Evolutionary conservation across 768 basidiomycete genomes (phyloP).

Genomic region (Cystobasidium tubakii): DNA sequence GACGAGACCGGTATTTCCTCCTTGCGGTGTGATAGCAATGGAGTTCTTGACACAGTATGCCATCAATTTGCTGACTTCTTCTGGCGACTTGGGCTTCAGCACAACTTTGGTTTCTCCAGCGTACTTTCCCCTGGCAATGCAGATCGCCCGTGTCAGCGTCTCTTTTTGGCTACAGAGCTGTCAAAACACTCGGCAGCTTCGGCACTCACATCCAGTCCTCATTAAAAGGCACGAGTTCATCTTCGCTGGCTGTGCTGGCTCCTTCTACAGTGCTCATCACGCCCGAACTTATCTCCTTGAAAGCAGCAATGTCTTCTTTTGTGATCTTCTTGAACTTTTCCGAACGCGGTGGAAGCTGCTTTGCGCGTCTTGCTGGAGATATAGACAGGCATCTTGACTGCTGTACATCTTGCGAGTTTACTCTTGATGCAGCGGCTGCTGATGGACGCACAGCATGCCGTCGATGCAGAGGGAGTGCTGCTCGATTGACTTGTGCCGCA

Average conservation of each 20-base stretch:
- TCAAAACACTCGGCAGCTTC: background rate
- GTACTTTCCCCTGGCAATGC: slow-evolving; percentile 74
- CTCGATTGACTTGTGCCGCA: background rate
- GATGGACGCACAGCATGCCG: background rate
- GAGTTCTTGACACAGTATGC: slow-evolving; percentile 73
- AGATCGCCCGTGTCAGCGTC: background rate
- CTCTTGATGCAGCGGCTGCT: background rate
- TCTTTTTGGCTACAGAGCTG: too few relatives aligned
- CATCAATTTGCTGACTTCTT: slow-evolving; percentile 81
- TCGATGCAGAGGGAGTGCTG: background rate
- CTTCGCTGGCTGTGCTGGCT: slow-evolving; percentile 19
- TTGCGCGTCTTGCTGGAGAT: slow-evolving; percentile 18
- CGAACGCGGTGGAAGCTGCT: slow-evolving; percentile 16
- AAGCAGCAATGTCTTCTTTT: slow-evolving; percentile 32
- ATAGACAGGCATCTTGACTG: slow-evolving; percentile 1
- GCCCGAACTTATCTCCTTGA: slow-evolving; percentile 33
- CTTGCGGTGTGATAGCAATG: slow-evolving; percentile 92
- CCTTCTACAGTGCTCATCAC: slow-evolving; percentile 31
- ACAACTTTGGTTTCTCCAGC: slow-evolving; percentile 76
- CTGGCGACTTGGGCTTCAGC: slow-evolving; percentile 76
- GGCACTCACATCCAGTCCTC: slow-evolving; percentile 34
- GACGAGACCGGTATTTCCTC: slow-evolving; percentile 96
- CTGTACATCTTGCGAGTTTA: background rate
- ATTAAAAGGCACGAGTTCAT: slow-evolving; percentile 28
- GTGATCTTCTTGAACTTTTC: slow-evolving; percentile 36